A percentile compares a stretch with the other conserved stretches of the same genome.
Evolutionary conservation across 2,329 filamentous ascomycete genomes (phyloP).

Genomic region (Tolypocladium cylindrosporum): DNA sequence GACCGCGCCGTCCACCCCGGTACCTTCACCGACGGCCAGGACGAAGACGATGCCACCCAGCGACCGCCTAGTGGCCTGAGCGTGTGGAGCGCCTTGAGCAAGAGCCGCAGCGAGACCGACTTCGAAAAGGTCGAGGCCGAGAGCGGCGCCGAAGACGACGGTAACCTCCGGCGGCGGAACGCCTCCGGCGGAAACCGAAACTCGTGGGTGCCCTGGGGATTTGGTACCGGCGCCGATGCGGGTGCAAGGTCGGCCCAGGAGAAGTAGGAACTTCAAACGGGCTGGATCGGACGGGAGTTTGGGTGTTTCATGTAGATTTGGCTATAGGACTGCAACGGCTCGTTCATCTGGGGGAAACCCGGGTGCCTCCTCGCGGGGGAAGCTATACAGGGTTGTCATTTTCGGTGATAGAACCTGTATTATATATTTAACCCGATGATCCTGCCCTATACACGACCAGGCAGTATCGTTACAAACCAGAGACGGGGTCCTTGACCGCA

Average conservation of each 20-base stretch:
- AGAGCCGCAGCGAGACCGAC: constrained; percentile 77
- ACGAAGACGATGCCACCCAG: constrained; percentile 24
- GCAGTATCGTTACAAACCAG: not conserved
- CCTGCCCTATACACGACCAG: not conserved
- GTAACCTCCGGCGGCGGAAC: constrained; percentile 21
- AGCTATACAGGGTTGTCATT: not conserved
- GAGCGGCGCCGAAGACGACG: constrained; percentile 48
- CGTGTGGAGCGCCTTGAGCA: constrained; percentile 51
- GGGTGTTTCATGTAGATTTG: constrained; percentile 12
- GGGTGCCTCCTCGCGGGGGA: not conserved
- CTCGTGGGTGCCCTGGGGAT: constrained; percentile 41
- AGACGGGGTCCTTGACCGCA: not conserved
- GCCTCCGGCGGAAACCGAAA: constrained; percentile 12
- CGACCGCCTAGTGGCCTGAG: constrained; percentile 39
- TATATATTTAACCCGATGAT: not conserved
- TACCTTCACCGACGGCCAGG: constrained; percentile 6
- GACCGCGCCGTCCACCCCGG: not conserved
- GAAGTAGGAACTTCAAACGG: constrained; percentile 16
- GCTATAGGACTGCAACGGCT: not conserved
- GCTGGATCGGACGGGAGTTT: constrained; percentile 17
- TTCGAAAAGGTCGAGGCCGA: constrained; percentile 84
- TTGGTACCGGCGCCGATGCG: constrained; percentile 20
- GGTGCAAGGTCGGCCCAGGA: constrained; percentile 30
- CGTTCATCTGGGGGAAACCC: not conserved
- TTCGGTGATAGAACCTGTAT: not conserved